Base-by-base conservation (phyloP, 768 basidiomycete species). In the Naganishia antarctica region DNA sequence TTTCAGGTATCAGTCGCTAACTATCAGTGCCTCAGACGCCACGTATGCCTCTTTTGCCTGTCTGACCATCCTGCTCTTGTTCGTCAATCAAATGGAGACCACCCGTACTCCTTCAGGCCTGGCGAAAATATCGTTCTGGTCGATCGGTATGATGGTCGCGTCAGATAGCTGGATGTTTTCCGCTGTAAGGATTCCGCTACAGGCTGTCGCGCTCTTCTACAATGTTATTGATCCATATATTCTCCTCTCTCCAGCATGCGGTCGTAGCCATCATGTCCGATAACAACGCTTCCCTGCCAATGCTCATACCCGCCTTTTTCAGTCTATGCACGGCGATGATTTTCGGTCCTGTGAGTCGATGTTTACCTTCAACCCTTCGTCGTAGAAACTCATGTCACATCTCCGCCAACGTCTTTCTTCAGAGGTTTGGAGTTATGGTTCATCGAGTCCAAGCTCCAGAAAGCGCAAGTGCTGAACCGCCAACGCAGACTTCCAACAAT, bases 241-340 rank as follows among this genome's bases (percentile, higher is more conserved):
- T 34, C 37, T 21, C 21, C 44, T n/a, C n/a, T n/a, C n/a, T 46
- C 3, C 60, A 82, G 81, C 90, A 93, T 70, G 85, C 92, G 60
- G 92, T 90, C 0, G 87, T 94, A 64, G 90, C 89, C 4, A 87
- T 93, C 62, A 79, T 92, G 40, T 85, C 88, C 2, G 88, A 92
- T 66, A 90, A 90, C 45, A 80, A 86, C 31, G 84, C 90, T 1
- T 90, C 90, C 1, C 76, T 94, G 25, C 86, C 90, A 0, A 81
- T 92, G 26, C 81, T 92, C 43, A 87, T 87, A 0, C 90, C 91
- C 1, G 89, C 90, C 0, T 93, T 91, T 71, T 71, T 93, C 26
- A 86, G 89, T 12, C 87, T 88, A 61, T 80, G 89, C 5, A 77
- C 91, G 25, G 76, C 75, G 1, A 87, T 93, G 73, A 81, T 90